Evolutionary conservation across 2,329 filamentous ascomycete species (phyloP), one percentile per base, ranked within the genome.

Genomic region (Trichoderma koningii): DNA sequence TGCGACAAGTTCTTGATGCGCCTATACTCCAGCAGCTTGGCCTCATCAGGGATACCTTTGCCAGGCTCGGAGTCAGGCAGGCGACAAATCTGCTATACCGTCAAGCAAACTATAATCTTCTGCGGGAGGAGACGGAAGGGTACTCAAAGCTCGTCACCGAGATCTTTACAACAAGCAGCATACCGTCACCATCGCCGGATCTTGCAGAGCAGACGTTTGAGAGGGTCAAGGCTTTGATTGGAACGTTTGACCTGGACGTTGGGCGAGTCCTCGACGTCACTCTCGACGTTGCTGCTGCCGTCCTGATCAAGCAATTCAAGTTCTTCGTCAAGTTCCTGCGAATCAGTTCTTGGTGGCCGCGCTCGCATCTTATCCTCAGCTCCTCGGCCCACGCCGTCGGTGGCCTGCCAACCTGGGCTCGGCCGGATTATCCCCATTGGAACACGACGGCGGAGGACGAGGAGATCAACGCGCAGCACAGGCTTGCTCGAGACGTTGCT

Each of bases 131-230:
- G 77, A 92, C 92, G 0, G 95, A 99, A 78, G 95, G 96, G 47
- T 99, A 97, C 74, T 93, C 95, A 0, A 99, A 99, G 76, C 86
- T 99, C 53, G 88, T 97, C 66, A 97, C 94, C 0, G 95, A 99
- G 76, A 88, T 98, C 38, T 99, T 97, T 77, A 94, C 92, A 7
- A 96, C 91, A 0, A 92, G 90, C 71, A 89, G 88, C 70, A 87
- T 85, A 67, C 87, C 89, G 63, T 87, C 88, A 23, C 89, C 89
- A n/a, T 87, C 87, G 2, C 86, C 86, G 61, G 89, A 92, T 67
- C 85, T 90, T 42, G 92, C 94, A 2, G 88, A 91, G 70, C 89
- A 93, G 71, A 93, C 93, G 0, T 97, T 97, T 71, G 91, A 97
- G 74, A 88, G 89, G 68, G 89, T 99, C 68, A 97, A 97, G 77